Conservation (phyloP, 495 filamentous ascomycete species). For the Penicillium angulare region DNA sequence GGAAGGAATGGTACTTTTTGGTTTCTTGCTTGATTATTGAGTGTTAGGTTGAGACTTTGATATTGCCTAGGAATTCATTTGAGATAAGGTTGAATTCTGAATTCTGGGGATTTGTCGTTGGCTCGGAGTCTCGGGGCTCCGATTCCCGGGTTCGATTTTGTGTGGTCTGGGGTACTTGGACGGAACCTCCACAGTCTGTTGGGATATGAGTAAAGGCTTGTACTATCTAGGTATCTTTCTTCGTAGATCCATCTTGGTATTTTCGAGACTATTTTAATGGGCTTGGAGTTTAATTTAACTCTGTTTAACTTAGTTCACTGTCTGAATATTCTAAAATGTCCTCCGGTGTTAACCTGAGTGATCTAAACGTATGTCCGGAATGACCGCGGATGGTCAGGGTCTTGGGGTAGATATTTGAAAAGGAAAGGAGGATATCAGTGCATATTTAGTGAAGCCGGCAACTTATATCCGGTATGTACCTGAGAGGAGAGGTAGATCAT, state of each 20-base stretch:
- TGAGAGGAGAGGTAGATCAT: too few species aligned
- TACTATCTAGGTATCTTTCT: background rate
- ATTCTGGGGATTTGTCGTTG: background rate
- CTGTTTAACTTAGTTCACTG: background rate
- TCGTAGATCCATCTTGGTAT: background rate
- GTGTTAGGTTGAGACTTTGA: background rate
- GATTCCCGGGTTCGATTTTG: slow-evolving; percentile 6
- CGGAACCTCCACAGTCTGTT: background rate
- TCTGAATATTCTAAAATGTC: too few species aligned
- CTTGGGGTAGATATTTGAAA: too few species aligned
- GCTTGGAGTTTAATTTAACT: too few species aligned
- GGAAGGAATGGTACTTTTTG: background rate
- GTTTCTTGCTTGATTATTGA: background rate
- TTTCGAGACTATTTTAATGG: too few species aligned
- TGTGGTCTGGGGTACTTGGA: slow-evolving; percentile 1
- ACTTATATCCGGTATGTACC: too few species aligned
- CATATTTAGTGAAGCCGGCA: too few species aligned
- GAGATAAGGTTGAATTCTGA: background rate
- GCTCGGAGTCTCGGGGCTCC: slow-evolving; percentile 7
- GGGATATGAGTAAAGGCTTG: too few species aligned
- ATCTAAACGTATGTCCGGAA: too few species aligned
- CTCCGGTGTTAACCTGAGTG: too few species aligned
- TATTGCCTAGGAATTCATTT: background rate
- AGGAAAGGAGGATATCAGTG: too few species aligned
- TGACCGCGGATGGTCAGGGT: too few species aligned